Percentiles rank a stretch among this genome's conserved stretches.
Evolutionary conservation across 176 grass and related monocot genomes (phyloP).

Genomic region (Phyllostachys edulis): DNA sequence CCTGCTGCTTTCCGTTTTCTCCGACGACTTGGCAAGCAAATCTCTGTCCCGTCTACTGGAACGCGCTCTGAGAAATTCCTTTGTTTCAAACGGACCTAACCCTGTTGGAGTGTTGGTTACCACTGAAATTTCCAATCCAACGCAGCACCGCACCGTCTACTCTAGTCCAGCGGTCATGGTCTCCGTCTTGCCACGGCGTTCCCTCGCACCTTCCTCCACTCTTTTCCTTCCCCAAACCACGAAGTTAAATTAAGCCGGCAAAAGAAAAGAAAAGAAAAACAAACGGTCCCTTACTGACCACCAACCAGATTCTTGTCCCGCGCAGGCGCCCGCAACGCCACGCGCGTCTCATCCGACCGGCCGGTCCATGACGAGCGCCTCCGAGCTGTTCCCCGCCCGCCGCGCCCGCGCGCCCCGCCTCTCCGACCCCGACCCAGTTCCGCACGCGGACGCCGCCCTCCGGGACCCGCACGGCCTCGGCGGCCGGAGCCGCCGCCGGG

Average conservation of each 20-base stretch:
- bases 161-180: conserved; percentile 1
- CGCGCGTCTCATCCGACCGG: background rate
- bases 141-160: background rate
- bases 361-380: conserved; percentile 79
- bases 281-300: background rate
- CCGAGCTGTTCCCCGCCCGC: conserved; percentile 72
- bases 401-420: conserved; percentile 62
- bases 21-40: background rate
- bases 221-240: background rate
- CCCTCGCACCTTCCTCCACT: conserved; percentile 31
- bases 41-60: no score
- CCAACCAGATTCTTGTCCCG: conserved; percentile 7
- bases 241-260: background rate
- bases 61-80: no score
- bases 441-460: conserved; percentile 16
- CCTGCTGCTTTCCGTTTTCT: background rate
- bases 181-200: background rate
- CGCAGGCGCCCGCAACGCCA: background rate
- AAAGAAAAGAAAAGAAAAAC: background rate
- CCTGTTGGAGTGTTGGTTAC: no score
- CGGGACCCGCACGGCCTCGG: conserved; percentile 43
- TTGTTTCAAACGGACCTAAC: no score
- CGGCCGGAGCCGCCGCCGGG: conserved; percentile 31
- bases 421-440: conserved; percentile 42
- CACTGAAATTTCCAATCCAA: conserved; percentile 10